Base-by-base conservation (phyloP, 345 rosid genomes). In the Clausena lansium region DNA sequence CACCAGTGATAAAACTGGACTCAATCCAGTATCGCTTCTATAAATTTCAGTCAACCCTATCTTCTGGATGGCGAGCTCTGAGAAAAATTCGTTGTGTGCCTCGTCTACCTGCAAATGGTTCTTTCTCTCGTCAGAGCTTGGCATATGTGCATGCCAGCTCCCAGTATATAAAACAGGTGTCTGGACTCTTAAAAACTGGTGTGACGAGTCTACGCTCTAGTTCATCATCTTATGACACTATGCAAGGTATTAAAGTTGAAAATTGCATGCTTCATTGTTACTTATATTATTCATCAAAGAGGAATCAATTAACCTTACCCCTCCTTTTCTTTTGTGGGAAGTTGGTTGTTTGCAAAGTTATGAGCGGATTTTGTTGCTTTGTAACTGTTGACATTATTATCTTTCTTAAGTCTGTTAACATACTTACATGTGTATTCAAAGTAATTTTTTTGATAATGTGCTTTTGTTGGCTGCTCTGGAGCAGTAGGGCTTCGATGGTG, bases 81-180 rank as follows among this genome's bases (percentile, higher is more conserved):
- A 85, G 87, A 80, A 94, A 77, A 80, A 81, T 90, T 68, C 92
- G 75, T 73, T 91, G 88, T 75, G 72, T 82, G 19, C 86, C 89
- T 78, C 91, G 89, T 52, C 58, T 87, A 62, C 88, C 93, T 76
- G 88, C 92, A 64, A 90, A 86, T 73, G 88, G 93, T 78, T 92
- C 98, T 74, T 86, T 92, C 81, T 88, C 97, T 35, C 97, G 88
- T 78, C 98, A 91, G 83, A 92, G 99, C 88, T 58, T 94, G 86
- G 95, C 93, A 75, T 96, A 91, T 84, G 92, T 96, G 79, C 93
- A 94, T 84, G 99, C 98, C 74, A 88, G 99, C 82, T 88, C 97
- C 77, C 96, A 80, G 64, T 96, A 96, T 86, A 82, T 96, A 63
- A 96, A 94, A 81, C 97, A 94, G 84, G 97, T 96, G 65, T 92